Conservation (phyloP, 1,284 basidiomycete genomes). For the Malassezia furfur region DNA sequence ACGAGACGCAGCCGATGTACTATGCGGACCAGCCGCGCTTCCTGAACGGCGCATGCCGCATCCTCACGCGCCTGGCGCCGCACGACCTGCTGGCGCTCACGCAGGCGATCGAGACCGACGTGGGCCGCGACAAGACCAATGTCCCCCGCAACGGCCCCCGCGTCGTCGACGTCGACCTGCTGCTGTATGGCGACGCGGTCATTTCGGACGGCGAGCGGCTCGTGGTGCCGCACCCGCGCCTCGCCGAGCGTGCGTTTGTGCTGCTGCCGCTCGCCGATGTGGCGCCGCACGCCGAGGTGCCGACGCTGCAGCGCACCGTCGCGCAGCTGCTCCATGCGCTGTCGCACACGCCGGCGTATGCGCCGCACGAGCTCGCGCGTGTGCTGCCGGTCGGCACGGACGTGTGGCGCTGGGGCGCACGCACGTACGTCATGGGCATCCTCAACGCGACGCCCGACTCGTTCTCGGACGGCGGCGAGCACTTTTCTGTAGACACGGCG, state of each 20-base stretch:
- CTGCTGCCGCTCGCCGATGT: slow-evolving; percentile 71
- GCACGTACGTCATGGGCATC: slow-evolving; percentile 79
- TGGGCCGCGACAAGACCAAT: slow-evolving; percentile 68
- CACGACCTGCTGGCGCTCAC: slow-evolving; percentile 58
- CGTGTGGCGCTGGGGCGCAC: slow-evolving; percentile 32
- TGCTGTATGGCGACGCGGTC: slow-evolving; percentile 63
- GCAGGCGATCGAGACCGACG: slow-evolving; percentile 64
- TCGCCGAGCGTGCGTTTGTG: slow-evolving; percentile 82
- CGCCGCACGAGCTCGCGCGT: slow-evolving; percentile 16
- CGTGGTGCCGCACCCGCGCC: slow-evolving; percentile 70
- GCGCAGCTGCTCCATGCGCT: slow-evolving; percentile 35
- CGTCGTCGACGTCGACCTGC: slow-evolving; percentile 79
- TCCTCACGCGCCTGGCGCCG: slow-evolving; percentile 65
- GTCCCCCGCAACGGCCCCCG: slow-evolving; percentile 73
- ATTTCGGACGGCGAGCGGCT: slow-evolving; percentile 63
- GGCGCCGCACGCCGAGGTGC: slow-evolving; percentile 41
- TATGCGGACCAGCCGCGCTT: slow-evolving; percentile 79
- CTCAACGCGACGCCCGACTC: slow-evolving; percentile 93
- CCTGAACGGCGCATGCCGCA: slow-evolving; percentile 79
- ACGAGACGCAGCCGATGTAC: slow-evolving; percentile 93
- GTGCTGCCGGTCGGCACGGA: background rate
- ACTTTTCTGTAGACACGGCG: slow-evolving; percentile 49
- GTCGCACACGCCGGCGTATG: slow-evolving; percentile 27
- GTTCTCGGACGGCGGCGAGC: slow-evolving; percentile 75
- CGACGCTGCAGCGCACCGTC: slow-evolving; percentile 31